Evolutionary conservation across 306 rosid genomes (phyloP), one percentile per base, ranked within the genome.

Genomic region (Neltuma alba): DNA sequence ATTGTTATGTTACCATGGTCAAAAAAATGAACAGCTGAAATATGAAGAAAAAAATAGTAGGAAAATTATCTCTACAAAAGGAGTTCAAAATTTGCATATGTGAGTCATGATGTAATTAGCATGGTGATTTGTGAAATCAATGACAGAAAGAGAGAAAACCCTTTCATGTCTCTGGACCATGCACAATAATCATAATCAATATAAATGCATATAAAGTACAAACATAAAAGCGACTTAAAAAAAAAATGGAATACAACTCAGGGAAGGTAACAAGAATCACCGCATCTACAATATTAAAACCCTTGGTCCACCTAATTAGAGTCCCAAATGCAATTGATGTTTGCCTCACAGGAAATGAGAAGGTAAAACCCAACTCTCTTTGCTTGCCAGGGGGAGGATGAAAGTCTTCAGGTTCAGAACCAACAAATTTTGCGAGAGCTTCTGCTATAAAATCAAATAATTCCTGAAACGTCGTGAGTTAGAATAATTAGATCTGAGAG

Each of bases 281-380:
- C 74, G 88, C 76, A 54, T 90, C 97, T 72, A 88, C 92, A 31
- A 96, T 90, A 76, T 54, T 82, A 91, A 96, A 96, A 68, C 99
- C 99, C 76, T 96, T 96, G 33, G 98, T 91, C 99, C 99, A 96
- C 85, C 89, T 96, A 71, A 96, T 88, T 80, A 96, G 91, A 72
- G 86, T 89, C 74, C 99, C 99, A 3, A 97, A 90, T 48, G 99
- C 80, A 81, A 96, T 87, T 64, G 98, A 93, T 36, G 91, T 83
- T 77, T 96, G 99, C 83, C 82, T 89, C 77, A 93, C 97, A 0
- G 99, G 99, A 79, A 96, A 96, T 3, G 99, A 96, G 87, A 96
- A 96, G 80, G 99, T 96, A 81, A 96, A 96, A 79, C 99, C 99
- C 74, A 96, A 85, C 83, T 96, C 99, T 85, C 99, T 93, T 87